phyloP scores from a whole-genome alignment of 495 filamentous ascomycete species.

The Choiromyces venosus region DNA sequence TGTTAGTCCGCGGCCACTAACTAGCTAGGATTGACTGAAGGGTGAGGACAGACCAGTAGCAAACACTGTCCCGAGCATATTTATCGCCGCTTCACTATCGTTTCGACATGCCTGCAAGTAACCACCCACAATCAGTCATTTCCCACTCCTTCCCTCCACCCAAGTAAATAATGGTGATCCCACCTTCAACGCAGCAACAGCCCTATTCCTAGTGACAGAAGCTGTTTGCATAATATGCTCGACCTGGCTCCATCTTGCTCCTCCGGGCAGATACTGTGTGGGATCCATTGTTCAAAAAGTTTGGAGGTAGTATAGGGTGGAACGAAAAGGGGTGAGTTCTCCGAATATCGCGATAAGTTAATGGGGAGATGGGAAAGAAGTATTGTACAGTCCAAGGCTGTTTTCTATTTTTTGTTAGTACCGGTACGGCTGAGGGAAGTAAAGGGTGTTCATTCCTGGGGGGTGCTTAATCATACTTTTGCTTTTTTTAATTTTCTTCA shows the following conservation, averaged over 20 bases:
- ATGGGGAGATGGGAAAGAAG: not conserved
- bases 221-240: not conserved
- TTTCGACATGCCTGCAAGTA: not conserved
- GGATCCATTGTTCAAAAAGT: not conserved
- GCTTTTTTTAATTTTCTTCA: too few species aligned
- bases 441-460: not conserved
- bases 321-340: not conserved
- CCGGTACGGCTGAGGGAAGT: not conserved
- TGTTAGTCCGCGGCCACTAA: not conserved
- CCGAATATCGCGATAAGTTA: not conserved
- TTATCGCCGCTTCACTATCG: not conserved
- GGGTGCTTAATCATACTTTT: not conserved
- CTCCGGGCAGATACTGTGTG: not conserved
- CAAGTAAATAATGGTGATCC: not conserved
- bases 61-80: not conserved
- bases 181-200: not conserved
- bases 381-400: too few species aligned
- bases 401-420: not conserved
- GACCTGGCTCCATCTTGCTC: not conserved
- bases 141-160: too few species aligned
- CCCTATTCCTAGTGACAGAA: not conserved
- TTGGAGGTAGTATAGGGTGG: not conserved
- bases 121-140: conserved; percentile 3
- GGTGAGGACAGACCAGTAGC: not conserved
- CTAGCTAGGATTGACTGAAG: not conserved